Evolutionary conservation across 345 rosid genomes (phyloP), one percentile per base, ranked within the genome.

Genomic region (Moricandia moricandioides): DNA sequence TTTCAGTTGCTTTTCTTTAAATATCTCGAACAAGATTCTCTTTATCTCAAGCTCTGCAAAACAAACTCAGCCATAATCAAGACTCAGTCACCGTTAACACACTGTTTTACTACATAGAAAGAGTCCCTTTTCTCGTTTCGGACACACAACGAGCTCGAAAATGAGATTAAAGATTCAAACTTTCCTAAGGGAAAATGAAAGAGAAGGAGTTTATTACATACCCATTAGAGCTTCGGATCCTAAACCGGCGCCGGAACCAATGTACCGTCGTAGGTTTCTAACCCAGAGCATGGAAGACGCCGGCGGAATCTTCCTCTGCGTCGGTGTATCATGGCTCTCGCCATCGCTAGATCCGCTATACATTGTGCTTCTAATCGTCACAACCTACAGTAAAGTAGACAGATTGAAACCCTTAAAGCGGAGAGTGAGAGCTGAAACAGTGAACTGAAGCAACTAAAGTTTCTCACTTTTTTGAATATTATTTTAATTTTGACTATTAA

Each of bases 141-240:
- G 24, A 21, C 24, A 21, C 24, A 21, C 24, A 21, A 21, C 24
- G 24, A 21, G 24, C 24, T 21, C 24, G 24, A 21, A 21, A 21
- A 21, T 21, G 24, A 21, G 24, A 21, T 21, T 21, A 47, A 21
- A 63, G 7, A 70, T 33, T 7, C 16, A 26, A 71, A 47, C 14
- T 71, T 59, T 65, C 11, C 21, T 8, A 16, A 1, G 45, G 24
- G 58, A 60, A 16, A 71, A 27, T 14, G 58, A 16, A 71, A 71
- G 29, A 59, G 13, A 43, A 1, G 0, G 0, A 58, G 39, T 43
- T 39, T 4, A 54, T 40, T 70, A 39, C 88, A 29, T 62, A 95
- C 99, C 99, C 99, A 95, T 92, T 33, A 95, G 80, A 17, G 98
- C 98, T 86, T 95, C 99, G 62, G 99, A 95, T 85, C 99, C 98